Base-by-base conservation (phyloP, 306 rosid genomes). In the Benincasa hispida region DNA sequence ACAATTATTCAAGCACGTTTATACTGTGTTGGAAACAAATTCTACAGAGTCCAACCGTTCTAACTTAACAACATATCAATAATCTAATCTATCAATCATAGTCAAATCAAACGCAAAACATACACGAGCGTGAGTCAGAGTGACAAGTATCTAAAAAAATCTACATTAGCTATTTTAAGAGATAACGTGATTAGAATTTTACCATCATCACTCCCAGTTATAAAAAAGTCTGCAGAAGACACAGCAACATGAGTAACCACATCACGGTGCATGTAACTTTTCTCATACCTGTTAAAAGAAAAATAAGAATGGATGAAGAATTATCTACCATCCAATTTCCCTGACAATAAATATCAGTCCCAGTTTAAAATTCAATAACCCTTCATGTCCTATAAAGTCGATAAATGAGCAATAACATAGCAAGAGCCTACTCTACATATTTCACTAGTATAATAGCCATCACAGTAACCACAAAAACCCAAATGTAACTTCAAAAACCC, bases 201-300 rank as follows among this genome's bases (percentile, higher is more conserved):
- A 92, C 99, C 99, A 80, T 94, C 99, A 66, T 81, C 77, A 82
- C 99, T 94, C 83, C 99, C 99, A 37, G 99, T 94, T 14, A 92
- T 84, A 77, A 94, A 85, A 85, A 92, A 94, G 13, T 90, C 96
- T 0, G 96, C 99, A n/a, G 87, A 50, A 0, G 97, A 92, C 74
- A 92, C 97, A 79, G 93, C 96, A 57, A 92, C 97, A 86, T 94
- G 99, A 0, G 96, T 94, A 78, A 90, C 97, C 84, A 94, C 97
- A 39, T 92, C 96, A 0, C 97, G 92, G 74, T 94, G 99, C 99
- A 94, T 94, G 78, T 92, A 92, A 75, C 99, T 94, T 61, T 94
- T 94, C 88, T 94, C 99, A 32, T 94, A 94, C 99, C 99, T 94
- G 81, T 50, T 48, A n/a, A 50, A 45, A 57, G 27, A 59, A 30